Evolutionary conservation across 78 protist species (phyloP).

Genomic region (Polysphondylium violaceum): DNA sequence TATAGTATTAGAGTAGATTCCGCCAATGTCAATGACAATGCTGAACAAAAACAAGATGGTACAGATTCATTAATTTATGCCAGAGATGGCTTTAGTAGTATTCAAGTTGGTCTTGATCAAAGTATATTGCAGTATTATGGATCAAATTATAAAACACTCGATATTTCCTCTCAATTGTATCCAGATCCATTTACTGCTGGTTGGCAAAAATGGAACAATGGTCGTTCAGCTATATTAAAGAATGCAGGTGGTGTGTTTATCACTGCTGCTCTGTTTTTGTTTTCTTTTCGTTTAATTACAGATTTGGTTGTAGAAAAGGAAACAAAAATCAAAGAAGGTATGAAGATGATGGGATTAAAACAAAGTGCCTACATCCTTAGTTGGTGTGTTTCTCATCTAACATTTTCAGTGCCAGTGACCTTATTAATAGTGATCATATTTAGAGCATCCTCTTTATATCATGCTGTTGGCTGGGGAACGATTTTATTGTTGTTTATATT

Average conservation of each 20-base stretch:
- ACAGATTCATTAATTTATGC: not conserved
- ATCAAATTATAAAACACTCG: not conserved
- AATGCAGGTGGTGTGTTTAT: conserved; percentile 42
- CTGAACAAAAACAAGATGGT: not conserved
- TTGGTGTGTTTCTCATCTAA: conserved; percentile 13
- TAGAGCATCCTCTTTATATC: not conserved
- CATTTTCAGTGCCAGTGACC: conserved; percentile 13
- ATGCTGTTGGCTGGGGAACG: conserved; percentile 11
- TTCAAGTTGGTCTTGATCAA: conserved; percentile 38
- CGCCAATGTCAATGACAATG: not conserved
- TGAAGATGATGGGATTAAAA: conserved; percentile 69
- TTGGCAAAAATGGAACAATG: conserved; percentile 48
- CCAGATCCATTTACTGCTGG: conserved; percentile 54
- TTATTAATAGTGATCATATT: not conserved
- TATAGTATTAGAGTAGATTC: conserved; percentile 39
- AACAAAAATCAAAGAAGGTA: conserved; percentile 50
- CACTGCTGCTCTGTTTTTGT: conserved; percentile 67
- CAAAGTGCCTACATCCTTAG: conserved; percentile 27
- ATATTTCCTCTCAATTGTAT: not conserved
- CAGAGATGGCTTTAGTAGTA: not conserved
- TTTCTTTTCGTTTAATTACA: conserved; percentile 25
- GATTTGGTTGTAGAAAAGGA: conserved; percentile 69
- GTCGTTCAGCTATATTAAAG: conserved; percentile 18
- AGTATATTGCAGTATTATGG: conserved; percentile 7
- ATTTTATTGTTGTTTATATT: conserved; percentile 19